Evolutionary conservation across 75 land plant genomes (phyloP).

Genomic region (Picea glauca): DNA sequence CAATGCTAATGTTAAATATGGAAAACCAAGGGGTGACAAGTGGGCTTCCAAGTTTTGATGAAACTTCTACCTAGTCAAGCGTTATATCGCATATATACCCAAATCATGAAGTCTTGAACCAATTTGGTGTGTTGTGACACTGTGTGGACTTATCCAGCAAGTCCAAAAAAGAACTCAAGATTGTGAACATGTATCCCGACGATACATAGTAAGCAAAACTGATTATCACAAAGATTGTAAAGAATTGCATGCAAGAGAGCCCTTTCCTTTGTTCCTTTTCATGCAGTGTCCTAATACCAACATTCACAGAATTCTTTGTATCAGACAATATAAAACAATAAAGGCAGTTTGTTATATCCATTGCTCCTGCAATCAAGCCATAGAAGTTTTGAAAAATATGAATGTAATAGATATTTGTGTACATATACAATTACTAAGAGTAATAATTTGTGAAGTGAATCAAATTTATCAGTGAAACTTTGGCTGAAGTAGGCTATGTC

Average conservation of each 20-base stretch:
- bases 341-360: neutral
- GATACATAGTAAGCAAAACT: slow-evolving; percentile 31
- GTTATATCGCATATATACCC: slow-evolving; percentile 28
- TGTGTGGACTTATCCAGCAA: slow-evolving; percentile 27
- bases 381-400: slow-evolving; percentile 1
- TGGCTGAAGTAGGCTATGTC: neutral
- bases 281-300: slow-evolving; percentile 23
- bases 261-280: slow-evolving; percentile 24
- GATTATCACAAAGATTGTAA: slow-evolving; percentile 13
- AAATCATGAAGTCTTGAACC: slow-evolving; percentile 26
- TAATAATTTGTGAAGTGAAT: neutral
- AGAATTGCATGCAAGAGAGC: slow-evolving; percentile 24
- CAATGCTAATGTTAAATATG: no score
- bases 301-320: neutral
- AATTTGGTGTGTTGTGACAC: slow-evolving; percentile 25
- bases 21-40: no score
- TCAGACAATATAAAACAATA: neutral
- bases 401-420: slow-evolving; percentile 3
- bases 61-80: slow-evolving; percentile 18
- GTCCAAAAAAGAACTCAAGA: slow-evolving; percentile 28
- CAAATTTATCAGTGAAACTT: neutral
- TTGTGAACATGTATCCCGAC: slow-evolving; percentile 28
- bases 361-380: neutral
- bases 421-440: neutral
- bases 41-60: no score